Base-by-base conservation (phyloP, 2,329 filamentous ascomycete species). In the Alternaria gaisen region DNA sequence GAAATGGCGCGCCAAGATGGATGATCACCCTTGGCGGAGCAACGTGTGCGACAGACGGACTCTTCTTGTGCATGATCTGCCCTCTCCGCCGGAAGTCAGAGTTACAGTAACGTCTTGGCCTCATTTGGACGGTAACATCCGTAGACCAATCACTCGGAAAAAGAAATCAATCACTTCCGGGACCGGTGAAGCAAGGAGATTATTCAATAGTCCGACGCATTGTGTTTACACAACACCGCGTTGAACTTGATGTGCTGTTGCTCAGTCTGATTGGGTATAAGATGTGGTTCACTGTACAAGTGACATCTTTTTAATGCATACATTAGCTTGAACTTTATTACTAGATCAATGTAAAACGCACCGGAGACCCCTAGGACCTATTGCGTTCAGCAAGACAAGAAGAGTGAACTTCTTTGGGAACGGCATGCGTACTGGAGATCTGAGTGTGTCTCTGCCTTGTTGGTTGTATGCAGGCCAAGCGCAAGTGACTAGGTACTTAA, bases 1-100 rank as follows among this genome's bases (percentile, higher is more conserved):
- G 68, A 58, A 66, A 51, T 56, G 48, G 56, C 61, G 44, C 28
- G 68, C 67, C 67, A 71, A 69, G 68, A 36, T 24, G 32, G 34
- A 58, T 41, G 60, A 68, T 69, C 67, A 60, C 18, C 36, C 68
- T 71, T 69, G 67, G 68, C 68, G 24, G 53, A 53, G 34, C 50
- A 53, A 30, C 57, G 47, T 64, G 64, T 69, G 53, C 59, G 30
- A 65, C 57, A 22, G 44, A 38, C 47, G 24, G 43, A 40, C 41
- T 43, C 41, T 36, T 53, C 54, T 50, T 36, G 61, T 68, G 59
- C 55, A 60, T 61, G 58, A 66, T 65, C 60, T 32, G 48, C 62
- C 55, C 60, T 55, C 26, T 62, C 52, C 52, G 42, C 58, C 43
- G 52, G 58, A 26, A 28, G 24, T 18, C 16, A 28, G 26, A 32